Conservation (phyloP, 108 stramenopile genomes). For the Cyclotella choctawhatcheeana region DNA sequence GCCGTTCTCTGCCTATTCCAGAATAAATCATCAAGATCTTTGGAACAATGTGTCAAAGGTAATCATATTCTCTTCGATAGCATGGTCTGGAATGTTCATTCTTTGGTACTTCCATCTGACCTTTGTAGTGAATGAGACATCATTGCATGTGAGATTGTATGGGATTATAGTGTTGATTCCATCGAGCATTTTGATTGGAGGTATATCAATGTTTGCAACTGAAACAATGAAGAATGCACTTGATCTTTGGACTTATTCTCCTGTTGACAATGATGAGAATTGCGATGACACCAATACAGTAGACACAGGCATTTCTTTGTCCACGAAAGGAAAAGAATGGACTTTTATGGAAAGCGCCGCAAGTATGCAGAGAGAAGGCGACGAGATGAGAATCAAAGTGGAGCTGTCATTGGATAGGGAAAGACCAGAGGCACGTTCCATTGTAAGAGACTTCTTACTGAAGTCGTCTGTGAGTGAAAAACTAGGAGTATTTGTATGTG, state of each 20-base stretch:
- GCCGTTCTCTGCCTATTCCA: slow-evolving; percentile 5
- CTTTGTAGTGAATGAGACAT: neutral
- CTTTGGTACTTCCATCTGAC: neutral
- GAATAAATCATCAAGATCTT: neutral
- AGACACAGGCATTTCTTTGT: neutral
- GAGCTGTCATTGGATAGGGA: neutral
- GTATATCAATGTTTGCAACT: neutral
- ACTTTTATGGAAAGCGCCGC: no score
- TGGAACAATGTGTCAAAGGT: neutral
- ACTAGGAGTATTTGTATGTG: neutral
- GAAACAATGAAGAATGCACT: neutral
- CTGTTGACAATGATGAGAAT: neutral
- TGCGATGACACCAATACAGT: neutral
- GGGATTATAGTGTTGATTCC: slow-evolving; percentile 6
- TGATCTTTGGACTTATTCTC: neutral
- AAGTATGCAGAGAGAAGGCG: neutral
- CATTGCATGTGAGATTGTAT: neutral
- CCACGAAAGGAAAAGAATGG: neutral
- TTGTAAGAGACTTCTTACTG: neutral
- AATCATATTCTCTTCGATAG: neutral
- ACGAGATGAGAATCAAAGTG: neutral
- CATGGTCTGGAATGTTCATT: neutral
- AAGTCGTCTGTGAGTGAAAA: neutral
- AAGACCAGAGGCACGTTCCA: neutral
- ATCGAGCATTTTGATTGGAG: slow-evolving; percentile 1